Base-by-base conservation (phyloP, 2,329 filamentous ascomycete genomes). In the Calonectria hawksworthii region DNA sequence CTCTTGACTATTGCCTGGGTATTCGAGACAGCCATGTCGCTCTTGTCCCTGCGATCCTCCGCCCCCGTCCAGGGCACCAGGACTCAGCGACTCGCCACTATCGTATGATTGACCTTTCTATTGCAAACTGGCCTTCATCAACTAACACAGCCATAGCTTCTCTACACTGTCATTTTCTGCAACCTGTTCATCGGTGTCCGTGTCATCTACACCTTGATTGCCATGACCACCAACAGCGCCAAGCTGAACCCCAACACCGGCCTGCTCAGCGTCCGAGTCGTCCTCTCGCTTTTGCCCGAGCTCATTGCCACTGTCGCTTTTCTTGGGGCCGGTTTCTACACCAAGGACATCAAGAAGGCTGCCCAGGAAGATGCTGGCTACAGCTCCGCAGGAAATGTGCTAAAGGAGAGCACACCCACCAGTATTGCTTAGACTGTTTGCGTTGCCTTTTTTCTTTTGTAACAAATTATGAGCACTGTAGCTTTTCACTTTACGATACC, bases 231-330 rank as follows among this genome's bases (percentile, higher is more conserved):
- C 16, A 41, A 41, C 56, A 63, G 56, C 34, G 4, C 56, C 16
- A 63, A 63, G 34, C 56, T 63, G 34, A 63, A 63, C 23, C 56
- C 56, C 56, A 63, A 63, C 56, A 63, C 56, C 3, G 56, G 56
- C 16, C 38, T 63, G 23, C 34, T 63, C 6, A 63, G 56, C 23
- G 23, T 63, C 34, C 56, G 36, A 63, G 56, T 63, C 14, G 23
- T 41, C 26, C 56, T 63, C 4, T 63, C 56, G 3, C 56, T 63
- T 41, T 14, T 63, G 34, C 56, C 56, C 1, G 56, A 63, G 10
- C 56, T 63, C 14, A 41, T 63, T 9, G 38, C 56, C 7, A 13
- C 56, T 2, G 10, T 44, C 34, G 56, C 56, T 26, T 63, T 41
- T 9, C 36, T 63, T 18, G 56, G n/a, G 21, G 56, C 56, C 18